phyloP scores from a whole-genome alignment of 2,329 filamentous ascomycete genomes.

The Grosmannia serpens region DNA sequence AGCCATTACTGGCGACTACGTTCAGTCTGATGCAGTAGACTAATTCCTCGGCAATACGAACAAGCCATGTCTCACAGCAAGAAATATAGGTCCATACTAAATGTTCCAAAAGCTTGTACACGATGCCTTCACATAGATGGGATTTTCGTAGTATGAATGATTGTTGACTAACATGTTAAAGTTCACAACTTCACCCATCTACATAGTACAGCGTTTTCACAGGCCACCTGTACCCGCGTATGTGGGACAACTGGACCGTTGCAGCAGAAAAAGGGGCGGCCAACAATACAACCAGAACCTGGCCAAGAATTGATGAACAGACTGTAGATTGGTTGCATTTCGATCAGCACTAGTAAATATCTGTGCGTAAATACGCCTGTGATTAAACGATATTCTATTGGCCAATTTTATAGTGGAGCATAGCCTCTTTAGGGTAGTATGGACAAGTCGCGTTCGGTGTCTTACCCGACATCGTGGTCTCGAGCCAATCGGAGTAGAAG shows the following conservation, averaged over 20 bases:
- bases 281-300: background rate
- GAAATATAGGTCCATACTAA: slow-evolving; percentile 22
- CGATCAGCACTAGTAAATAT: too few species aligned
- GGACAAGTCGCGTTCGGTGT: background rate
- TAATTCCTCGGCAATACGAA: background rate
- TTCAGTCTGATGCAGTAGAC: slow-evolving; percentile 34
- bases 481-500: background rate
- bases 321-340: background rate
- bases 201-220: slow-evolving; percentile 27
- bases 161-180: background rate
- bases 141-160: too few species aligned
- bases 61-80: background rate
- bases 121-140: slow-evolving; percentile 5
- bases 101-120: slow-evolving; percentile 35
- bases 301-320: background rate
- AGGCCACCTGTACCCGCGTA: slow-evolving; percentile 24
- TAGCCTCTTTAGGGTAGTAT: background rate
- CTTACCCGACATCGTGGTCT: background rate
- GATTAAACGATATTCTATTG: too few species aligned
- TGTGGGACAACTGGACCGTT: slow-evolving; percentile 21
- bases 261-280: slow-evolving; percentile 8
- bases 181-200: slow-evolving; percentile 32
- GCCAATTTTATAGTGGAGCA: background rate
- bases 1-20: slow-evolving; percentile 52
- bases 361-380: too few species aligned